Evolutionary conservation across 345 rosid species (phyloP).

Genomic region (Toxicodendron radicans): DNA sequence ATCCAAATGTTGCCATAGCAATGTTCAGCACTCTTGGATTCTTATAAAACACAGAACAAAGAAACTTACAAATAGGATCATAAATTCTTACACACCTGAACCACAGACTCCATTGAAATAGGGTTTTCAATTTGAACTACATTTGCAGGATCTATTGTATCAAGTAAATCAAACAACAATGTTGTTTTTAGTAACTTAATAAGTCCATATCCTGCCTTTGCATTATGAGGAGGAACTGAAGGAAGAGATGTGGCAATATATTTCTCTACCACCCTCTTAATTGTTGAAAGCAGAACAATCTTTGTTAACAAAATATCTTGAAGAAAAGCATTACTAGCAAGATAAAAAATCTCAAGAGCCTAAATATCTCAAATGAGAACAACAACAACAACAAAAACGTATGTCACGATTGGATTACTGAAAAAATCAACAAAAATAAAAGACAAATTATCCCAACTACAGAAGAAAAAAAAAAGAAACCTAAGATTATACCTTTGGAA

Average conservation of each 20-base stretch:
- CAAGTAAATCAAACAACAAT: conserved; percentile 52
- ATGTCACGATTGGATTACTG: not conserved
- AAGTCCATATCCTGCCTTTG: conserved; percentile 58
- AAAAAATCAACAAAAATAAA: not conserved
- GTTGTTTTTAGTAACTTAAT: conserved; percentile 58
- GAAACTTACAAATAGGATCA: not conserved
- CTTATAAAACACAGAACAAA: not conserved
- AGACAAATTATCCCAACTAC: not conserved
- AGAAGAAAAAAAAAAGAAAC: conserved; percentile 9
- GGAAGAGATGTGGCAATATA: conserved; percentile 49
- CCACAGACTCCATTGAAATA: conserved; percentile 73
- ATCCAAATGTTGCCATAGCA: not conserved
- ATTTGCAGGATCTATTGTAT: conserved; percentile 39
- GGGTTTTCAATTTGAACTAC: conserved; percentile 55
- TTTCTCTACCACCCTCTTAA: conserved; percentile 57
- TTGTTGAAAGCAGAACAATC: conserved; percentile 45
- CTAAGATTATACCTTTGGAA: conserved; percentile 55
- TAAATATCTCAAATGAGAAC: not conserved
- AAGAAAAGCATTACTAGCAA: not conserved
- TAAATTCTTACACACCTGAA: conserved; percentile 52
- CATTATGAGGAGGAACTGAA: conserved; percentile 42
- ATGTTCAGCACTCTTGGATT: conserved; percentile 17
- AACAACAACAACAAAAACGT: not conserved
- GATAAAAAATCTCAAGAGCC: conserved; percentile 3
- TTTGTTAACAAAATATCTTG: conserved; percentile 15